Conservation (phyloP, 208 protist species). For the Acanthamoeba healyi region DNA sequence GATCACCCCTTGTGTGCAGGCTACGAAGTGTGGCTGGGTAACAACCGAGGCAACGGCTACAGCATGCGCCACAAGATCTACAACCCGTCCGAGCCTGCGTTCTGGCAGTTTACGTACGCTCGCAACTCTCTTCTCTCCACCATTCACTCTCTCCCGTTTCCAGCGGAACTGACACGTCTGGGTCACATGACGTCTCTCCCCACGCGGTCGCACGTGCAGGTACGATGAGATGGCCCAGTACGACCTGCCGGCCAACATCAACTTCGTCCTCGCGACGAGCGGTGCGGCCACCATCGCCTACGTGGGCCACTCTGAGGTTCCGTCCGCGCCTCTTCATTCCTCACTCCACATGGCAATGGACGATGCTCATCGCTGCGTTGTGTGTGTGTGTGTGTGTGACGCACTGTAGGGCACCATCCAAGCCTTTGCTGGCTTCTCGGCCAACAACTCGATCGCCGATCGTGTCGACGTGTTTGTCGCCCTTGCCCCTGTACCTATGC, state of each 20-base stretch:
- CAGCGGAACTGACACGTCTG: too few species aligned
- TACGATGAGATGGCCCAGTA: conserved; percentile 76
- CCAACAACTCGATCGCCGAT: conserved; percentile 32
- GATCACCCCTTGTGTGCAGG: neutral
- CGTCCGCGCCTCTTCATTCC: neutral
- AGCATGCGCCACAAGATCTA: conserved; percentile 44
- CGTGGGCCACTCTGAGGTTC: conserved; percentile 74
- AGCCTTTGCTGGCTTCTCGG: conserved; percentile 67
- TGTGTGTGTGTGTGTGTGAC: conserved; percentile 1
- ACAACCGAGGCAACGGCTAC: conserved; percentile 77
- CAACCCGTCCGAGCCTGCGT: conserved; percentile 1
- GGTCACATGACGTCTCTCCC: too few species aligned
- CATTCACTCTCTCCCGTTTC: too few species aligned
- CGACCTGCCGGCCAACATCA: conserved; percentile 70
- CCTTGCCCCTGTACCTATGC: conserved; percentile 63
- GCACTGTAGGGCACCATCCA: conserved; percentile 78
- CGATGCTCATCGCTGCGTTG: neutral
- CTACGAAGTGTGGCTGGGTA: conserved; percentile 79
- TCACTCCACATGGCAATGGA: too few species aligned
- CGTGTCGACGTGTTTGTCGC: conserved; percentile 61
- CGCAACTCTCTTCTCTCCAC: too few species aligned
- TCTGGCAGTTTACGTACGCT: conserved; percentile 77
- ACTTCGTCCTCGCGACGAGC: conserved; percentile 28
- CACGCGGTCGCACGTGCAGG: too few species aligned
- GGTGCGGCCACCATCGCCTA: conserved; percentile 36